Evolutionary conservation across 805 yeast genomes (phyloP), one percentile per base, ranked within the genome.

Genomic region (Metschnikowia proteae): DNA sequence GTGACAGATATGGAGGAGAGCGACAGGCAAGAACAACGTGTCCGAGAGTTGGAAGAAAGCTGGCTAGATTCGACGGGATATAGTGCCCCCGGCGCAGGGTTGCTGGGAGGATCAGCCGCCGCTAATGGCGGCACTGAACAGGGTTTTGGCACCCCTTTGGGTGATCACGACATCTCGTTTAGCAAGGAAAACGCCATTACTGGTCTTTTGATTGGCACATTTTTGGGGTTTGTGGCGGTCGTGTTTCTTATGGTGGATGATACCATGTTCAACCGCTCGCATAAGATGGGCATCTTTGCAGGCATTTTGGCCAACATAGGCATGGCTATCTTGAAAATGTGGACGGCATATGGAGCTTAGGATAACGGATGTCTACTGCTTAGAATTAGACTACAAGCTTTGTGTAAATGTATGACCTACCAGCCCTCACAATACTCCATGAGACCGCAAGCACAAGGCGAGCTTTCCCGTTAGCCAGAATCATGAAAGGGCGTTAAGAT

Each of bases 41-140:
- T 83, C 1, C 63, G 88, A 44, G 84, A 83, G 54, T 64, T 88
- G 49, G 96, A 89, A 61, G 96, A 89, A 56, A 74, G 88, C 48
- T 90, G 96, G 96, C 86, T 89, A 52, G 94, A 89, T 55, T 81
- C 84, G 42, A 85, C 89, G 5, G 39, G 46, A 4, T 40, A 39
- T 33, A 36, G 38, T 7, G 29, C 33, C 17, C 37, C 39, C 39
- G n/a, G 26, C 22, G 33, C 40, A 34, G 23, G 38, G 10, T 31
- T 8, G 8, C 46, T 75, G 74, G 46, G 78, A 73, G 43, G 77
- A 71, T n/a, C 40, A 34, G 5, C 32, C 43, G 6, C 49, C 48
- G 13, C 37, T 43, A 37, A 37, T n/a, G 25, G 43, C 39, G 50
- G 43, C 10, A 38, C 52, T 5, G 48, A 47, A 6, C 34, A 8